phyloP scores from a whole-genome alignment of 208 protist species.

The Wallacemonas sp. region DNA sequence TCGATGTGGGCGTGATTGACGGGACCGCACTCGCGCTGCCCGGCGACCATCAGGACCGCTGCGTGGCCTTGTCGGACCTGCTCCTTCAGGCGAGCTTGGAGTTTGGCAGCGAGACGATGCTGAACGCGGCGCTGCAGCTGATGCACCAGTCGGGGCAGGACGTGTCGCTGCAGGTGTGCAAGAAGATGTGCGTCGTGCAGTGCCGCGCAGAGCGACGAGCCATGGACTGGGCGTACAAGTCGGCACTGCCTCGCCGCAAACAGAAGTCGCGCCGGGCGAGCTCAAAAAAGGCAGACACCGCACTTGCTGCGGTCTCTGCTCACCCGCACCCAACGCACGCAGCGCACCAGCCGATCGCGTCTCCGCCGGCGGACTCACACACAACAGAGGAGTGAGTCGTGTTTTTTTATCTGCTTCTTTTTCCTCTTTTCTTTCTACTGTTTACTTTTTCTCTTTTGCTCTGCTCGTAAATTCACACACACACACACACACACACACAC shows the following conservation, averaged over 20 bases:
- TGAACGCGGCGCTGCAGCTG: slow-evolving; percentile 22
- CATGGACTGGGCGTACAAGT: slow-evolving; percentile 38
- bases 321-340: too few relatives aligned
- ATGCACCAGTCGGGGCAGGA: slow-evolving; percentile 14
- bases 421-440: background rate
- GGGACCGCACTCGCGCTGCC: slow-evolving; percentile 28
- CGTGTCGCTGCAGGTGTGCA: slow-evolving; percentile 15
- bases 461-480: background rate
- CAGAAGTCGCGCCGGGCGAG: too few relatives aligned
- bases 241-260: background rate
- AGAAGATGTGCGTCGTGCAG: slow-evolving; percentile 20
- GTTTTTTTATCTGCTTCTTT: background rate
- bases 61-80: slow-evolving; percentile 14
- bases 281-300: too few relatives aligned
- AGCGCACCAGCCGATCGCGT: too few relatives aligned
- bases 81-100: slow-evolving; percentile 23
- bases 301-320: too few relatives aligned
- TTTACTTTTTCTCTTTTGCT: slow-evolving; percentile 14
- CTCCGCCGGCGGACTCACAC: too few relatives aligned
- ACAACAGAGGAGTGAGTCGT: background rate
- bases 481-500: background rate
- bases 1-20: slow-evolving; percentile 26
- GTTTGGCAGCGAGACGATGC: slow-evolving; percentile 36
- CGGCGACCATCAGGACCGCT: slow-evolving; percentile 33
- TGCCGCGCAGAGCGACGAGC: slow-evolving; percentile 15